Conservation (phyloP, 176 grass and related monocot species). For the Tillandsia fasciculata region DNA sequence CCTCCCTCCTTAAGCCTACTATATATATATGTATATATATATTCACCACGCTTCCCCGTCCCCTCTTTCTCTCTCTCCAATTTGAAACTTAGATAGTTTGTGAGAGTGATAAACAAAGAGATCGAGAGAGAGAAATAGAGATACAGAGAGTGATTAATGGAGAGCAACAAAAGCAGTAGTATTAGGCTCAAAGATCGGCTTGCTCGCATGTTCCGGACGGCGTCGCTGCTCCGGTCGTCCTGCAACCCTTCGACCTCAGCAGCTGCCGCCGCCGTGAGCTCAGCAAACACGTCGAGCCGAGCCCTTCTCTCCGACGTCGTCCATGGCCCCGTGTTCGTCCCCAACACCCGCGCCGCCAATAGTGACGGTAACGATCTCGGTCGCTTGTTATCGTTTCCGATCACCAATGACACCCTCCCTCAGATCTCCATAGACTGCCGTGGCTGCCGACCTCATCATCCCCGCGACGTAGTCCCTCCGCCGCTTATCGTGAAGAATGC, state of each 20-base stretch:
- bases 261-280: conserved; percentile 16
- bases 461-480: neutral
- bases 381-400: no score
- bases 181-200: conserved; percentile 59
- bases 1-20: no score
- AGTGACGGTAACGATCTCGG: conserved; percentile 1
- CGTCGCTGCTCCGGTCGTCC: conserved; percentile 48
- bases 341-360: neutral
- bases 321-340: conserved; percentile 19
- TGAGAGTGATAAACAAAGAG: neutral
- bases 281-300: conserved; percentile 14
- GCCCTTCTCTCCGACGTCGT: conserved; percentile 16
- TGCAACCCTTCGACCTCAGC: conserved; percentile 57
- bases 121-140: neutral
- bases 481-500: neutral
- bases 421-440: conserved; percentile 24
- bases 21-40: neutral
- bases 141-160: conserved; percentile 10
- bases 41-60: neutral
- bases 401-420: neutral
- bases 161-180: conserved; percentile 26
- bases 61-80: neutral
- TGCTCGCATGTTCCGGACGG: conserved; percentile 59
- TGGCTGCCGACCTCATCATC: conserved; percentile 13
- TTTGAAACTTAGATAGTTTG: neutral